Evolutionary conservation across 768 basidiomycete genomes (phyloP), one percentile per base, ranked within the genome.

Genomic region (Suillus paluster): DNA sequence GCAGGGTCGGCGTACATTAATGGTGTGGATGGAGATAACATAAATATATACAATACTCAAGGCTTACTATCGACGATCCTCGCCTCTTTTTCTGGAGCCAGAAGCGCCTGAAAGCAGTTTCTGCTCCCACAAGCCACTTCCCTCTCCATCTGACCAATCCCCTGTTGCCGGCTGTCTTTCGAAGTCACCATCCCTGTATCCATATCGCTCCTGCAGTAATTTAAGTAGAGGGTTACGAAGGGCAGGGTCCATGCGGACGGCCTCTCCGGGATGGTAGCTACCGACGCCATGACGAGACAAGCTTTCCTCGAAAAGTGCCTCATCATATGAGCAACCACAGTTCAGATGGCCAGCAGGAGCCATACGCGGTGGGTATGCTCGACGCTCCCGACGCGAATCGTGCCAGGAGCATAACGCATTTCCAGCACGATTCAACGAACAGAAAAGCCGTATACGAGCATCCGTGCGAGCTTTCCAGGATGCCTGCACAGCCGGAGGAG

Each of bases 401-500:
- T 95, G 92, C 92, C 92, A 95, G 4, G 93, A 88, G 72, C 92
- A 94, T 39, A 94, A 83, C 1, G 92, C 92, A 67, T 95, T 95
- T 36, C 93, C 93, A 0, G 92, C 92, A 56, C 93, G 86, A 74
- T 95, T 94, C 34, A 91, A 79, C 4, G 92, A 90, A 73, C 92
- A 95, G 75, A 88, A 90, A 48, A 85, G 79, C 59, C 85, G 85
- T 65, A 80, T 78, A 41, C 93, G 89, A 6, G 88, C 84, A 23
- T 91, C 87, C 1, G 91, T 94, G 61, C 92, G 89, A 10, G 81
- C 79, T 53, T 82, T 83, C 92, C 92, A 94, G 3, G 85, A 81
- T 33, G 80, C 75, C 50, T 86, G 81, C 17, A 83, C 68, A 14
- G 81, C 78, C 10, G 77, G 70, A 11, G 82, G 79, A 1, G 77